Evolutionary conservation across 306 rosid genomes (phyloP).

Genomic region (Prunus mongolica): DNA sequence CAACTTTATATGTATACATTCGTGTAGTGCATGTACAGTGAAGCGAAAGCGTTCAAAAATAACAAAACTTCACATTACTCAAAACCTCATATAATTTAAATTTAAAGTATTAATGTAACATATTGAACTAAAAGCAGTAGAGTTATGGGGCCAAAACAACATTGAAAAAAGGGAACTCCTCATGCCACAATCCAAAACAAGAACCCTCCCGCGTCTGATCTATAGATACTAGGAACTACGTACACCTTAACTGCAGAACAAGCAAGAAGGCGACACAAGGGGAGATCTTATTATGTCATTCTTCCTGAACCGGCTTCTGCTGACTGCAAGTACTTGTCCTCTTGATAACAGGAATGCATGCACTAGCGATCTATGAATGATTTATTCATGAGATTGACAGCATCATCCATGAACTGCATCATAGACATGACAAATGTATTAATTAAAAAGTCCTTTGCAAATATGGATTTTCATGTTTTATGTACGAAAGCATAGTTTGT

Average conservation of each 20-base stretch:
- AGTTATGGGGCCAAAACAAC: not conserved
- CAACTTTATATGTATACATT: not conserved
- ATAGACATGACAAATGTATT: conserved; percentile 14
- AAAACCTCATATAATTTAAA: not conserved
- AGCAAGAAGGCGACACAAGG: not conserved
- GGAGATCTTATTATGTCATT: not conserved
- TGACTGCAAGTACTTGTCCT: conserved; percentile 20
- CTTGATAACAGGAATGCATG: not conserved
- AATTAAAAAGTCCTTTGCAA: not conserved
- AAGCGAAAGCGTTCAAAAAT: not conserved
- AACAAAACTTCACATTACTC: not conserved
- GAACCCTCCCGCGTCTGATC: not conserved
- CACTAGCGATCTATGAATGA: conserved; percentile 79
- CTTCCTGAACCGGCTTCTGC: conserved; percentile 23
- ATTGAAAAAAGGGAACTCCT: not conserved
- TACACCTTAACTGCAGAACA: conserved; percentile 3
- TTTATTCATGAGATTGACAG: conserved; percentile 87
- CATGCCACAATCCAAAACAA: not conserved
- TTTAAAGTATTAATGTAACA: not conserved
- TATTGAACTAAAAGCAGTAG: not conserved
- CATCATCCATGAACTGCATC: conserved; percentile 92
- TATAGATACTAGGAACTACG: not conserved
- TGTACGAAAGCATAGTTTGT: not conserved
- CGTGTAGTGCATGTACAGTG: not conserved
- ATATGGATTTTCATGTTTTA: not conserved